phyloP scores from a whole-genome alignment of 2,329 filamentous ascomycete species.

The Fusarium brachygibbosum region DNA sequence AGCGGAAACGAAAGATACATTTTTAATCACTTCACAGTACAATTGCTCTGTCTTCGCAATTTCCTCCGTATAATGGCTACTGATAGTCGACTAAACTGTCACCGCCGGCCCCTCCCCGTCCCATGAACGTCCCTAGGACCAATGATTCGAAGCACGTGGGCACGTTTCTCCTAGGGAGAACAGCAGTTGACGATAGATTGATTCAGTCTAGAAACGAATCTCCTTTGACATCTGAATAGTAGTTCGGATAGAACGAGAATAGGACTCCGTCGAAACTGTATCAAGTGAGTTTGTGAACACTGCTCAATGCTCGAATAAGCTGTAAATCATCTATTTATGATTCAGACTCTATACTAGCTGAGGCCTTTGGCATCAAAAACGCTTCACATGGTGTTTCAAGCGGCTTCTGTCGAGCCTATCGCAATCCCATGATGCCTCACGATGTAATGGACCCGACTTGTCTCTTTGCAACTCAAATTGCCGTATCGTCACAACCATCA shows the following conservation, averaged over 20 bases:
- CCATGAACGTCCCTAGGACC: slow-evolving; percentile 34
- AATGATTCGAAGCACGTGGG: slow-evolving; percentile 49
- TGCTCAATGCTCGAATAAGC: not conserved
- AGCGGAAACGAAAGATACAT: not conserved
- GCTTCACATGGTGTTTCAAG: not conserved
- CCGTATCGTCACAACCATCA: not conserved
- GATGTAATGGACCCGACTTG: not conserved
- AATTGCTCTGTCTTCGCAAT: slow-evolving; percentile 1
- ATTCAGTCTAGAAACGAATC: not conserved
- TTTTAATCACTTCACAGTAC: not conserved
- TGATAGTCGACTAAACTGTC: slow-evolving; percentile 2
- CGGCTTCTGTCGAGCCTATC: not conserved
- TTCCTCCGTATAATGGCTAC: not conserved
- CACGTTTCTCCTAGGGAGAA: slow-evolving; percentile 1
- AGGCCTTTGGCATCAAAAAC: not conserved
- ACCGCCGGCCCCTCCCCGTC: not conserved
- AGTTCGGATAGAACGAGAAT: not conserved
- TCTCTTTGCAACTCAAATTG: not conserved
- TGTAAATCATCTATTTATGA: not conserved
- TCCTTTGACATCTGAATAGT: too few species aligned
- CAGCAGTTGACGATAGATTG: not conserved
- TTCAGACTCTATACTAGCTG: not conserved
- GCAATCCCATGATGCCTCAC: not conserved
- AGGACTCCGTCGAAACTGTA: too few species aligned
- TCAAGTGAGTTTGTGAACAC: not conserved